phyloP scores from a whole-genome alignment of 208 protist genomes.

The Leishmania braziliensis region DNA sequence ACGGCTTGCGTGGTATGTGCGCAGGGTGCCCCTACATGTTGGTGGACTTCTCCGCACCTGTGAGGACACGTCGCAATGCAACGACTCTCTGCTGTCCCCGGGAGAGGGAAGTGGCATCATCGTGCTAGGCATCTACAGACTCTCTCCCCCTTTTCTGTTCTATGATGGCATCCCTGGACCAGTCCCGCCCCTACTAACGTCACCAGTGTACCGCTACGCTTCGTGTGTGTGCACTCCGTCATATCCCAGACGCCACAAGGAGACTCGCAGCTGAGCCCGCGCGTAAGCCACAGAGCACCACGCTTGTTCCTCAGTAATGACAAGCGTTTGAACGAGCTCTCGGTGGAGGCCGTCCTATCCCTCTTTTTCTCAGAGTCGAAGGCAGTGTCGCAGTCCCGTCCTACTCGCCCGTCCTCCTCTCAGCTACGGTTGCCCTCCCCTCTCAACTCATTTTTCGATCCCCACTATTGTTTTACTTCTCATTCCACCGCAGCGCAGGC shows the following conservation, averaged over 20 bases:
- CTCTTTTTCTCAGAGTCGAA: background rate
- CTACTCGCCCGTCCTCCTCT: background rate
- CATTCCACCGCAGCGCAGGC: background rate
- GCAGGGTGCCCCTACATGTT: background rate
- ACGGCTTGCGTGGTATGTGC: constrained; percentile 8
- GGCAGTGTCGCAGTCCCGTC: background rate
- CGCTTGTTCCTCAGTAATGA: background rate
- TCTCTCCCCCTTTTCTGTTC: background rate
- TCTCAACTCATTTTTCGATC: no score
- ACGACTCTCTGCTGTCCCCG: background rate
- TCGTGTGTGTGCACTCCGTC: background rate
- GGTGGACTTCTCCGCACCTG: background rate
- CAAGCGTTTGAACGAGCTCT: background rate
- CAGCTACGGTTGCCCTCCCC: background rate
- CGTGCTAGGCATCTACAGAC: background rate
- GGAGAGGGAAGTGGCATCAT: background rate
- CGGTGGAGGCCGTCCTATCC: background rate
- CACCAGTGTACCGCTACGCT: background rate
- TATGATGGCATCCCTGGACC: background rate
- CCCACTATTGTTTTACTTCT: background rate
- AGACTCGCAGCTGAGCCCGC: background rate
- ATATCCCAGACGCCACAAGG: background rate
- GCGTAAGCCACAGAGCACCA: background rate
- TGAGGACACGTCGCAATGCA: background rate
- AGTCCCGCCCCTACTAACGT: background rate